Evolutionary conservation across 1,284 basidiomycete genomes (phyloP), one percentile per base, ranked within the genome.

Genomic region (Ustilago xerochloae): DNA sequence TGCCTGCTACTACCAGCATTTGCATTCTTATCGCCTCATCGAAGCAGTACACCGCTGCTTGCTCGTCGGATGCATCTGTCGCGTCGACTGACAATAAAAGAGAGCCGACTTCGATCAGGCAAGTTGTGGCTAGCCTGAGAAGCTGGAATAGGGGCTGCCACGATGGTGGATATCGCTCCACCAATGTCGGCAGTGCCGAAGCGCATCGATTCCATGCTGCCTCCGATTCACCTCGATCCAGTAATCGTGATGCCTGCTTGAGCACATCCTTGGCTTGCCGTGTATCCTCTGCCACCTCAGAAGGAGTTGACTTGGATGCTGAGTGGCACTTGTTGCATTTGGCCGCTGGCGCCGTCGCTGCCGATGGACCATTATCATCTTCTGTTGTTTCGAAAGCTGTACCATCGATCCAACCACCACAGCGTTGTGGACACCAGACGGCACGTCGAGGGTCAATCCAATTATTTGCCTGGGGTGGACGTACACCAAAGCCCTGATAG

Each of bases 101-200:
- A 78, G 75, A 58, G 79, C 50, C 64, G 65, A 50, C 70, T 79
- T 50, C 81, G 47, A 93, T 87, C 33, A 91, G 87, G 24, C 93
- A 87, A 15, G 89, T 88, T 59, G 89, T 88, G 62, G 91, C 88
- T 6, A 93, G 87, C 15, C 91, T 89, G 8, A 89, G 86, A 15
- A 96, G 86, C 0, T 89, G 89, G 15, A 94, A 89, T 13, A 93
- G 88, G 2, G 94, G 94, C 75, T 93, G 90, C 48, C 59, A 64
- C 16, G 77, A 79, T 12, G 77, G 77, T 18, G 74, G 65, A 18
- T 69, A 72, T 22, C 88, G 87, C 0, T 87, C 87, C 6, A 2
- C 90, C 87, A 2, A 90, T 88, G 0, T 88, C 87, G 4, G 85
- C 83, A 38, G 92, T 85, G 47, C 91, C 88, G 0, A 89, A 0